Evolutionary conservation across 2,329 filamentous ascomycete species (phyloP).

Genomic region (Chaetomiaceae sp.): DNA sequence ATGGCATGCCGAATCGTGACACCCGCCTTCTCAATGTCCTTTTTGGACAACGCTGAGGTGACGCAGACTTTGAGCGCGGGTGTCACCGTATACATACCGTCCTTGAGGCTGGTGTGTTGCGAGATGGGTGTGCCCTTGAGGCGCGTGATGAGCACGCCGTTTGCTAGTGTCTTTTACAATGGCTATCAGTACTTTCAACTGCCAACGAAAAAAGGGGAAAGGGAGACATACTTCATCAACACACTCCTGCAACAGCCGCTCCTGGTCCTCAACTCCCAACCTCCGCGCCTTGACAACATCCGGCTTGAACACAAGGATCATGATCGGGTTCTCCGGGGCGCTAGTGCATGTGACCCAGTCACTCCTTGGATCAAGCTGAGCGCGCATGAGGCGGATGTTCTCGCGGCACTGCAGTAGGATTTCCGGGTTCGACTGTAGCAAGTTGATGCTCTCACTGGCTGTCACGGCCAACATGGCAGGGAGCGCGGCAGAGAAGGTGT

Average conservation of each 20-base stretch:
- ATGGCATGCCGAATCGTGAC: conserved; percentile 85
- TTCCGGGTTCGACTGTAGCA: conserved; percentile 84
- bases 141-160: conserved; percentile 83
- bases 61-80: conserved; percentile 90
- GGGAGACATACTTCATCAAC: conserved; percentile 79
- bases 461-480: conserved; percentile 95
- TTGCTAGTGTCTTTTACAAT: conserved; percentile 63
- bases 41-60: conserved; percentile 81
- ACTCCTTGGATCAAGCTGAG: conserved; percentile 84
- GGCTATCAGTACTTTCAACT: no score
- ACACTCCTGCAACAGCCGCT: conserved; percentile 78
- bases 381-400: conserved; percentile 78
- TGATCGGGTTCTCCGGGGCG: conserved; percentile 76
- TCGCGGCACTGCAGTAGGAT: conserved; percentile 75
- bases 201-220: no score
- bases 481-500: conserved; percentile 92
- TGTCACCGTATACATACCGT: conserved; percentile 64
- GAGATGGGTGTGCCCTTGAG: conserved; percentile 73
- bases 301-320: conserved; percentile 77
- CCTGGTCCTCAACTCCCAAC: conserved; percentile 71
- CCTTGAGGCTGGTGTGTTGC: conserved; percentile 59
- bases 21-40: conserved; percentile 93
- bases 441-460: conserved; percentile 80
- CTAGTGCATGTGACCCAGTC: conserved; percentile 89
- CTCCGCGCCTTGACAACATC: conserved; percentile 71